A percentile compares a stretch with the other conserved stretches of the same genome.
Evolutionary conservation across 2,329 filamentous ascomycete species (phyloP).

Genomic region (Colletotrichum higginsianum): DNA sequence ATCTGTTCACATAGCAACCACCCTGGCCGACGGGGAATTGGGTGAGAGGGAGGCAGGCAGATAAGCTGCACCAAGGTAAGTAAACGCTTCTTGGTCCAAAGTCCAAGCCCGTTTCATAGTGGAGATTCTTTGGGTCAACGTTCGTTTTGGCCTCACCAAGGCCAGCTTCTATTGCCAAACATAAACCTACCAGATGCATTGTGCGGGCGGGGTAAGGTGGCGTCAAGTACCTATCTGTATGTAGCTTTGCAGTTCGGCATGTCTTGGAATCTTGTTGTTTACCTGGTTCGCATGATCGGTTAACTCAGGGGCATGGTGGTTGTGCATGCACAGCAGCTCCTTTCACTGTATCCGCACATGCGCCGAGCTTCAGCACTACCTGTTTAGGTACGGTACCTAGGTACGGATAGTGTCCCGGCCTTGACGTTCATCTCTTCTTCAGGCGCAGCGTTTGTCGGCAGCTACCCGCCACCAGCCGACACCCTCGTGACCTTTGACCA

Average conservation of each 20-base stretch:
- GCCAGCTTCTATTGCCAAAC: not conserved
- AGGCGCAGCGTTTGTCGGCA: conserved; percentile 2
- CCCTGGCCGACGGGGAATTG: not conserved
- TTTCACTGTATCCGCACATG: not conserved
- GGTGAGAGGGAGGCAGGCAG: not conserved
- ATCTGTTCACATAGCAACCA: not conserved
- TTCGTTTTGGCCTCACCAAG: not conserved
- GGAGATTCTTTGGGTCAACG: not conserved
- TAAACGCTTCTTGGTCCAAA: no score
- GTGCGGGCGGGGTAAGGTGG: not conserved
- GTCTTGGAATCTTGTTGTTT: not conserved
- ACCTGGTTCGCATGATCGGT: not conserved
- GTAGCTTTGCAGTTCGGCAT: not conserved
- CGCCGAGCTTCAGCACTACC: not conserved
- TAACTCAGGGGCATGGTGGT: not conserved
- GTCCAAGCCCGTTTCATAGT: not conserved
- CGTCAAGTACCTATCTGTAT: not conserved
- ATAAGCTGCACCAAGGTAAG: not conserved
- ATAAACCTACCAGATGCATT: not conserved
- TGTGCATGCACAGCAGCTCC: not conserved
- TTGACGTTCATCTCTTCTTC: conserved; percentile 38
- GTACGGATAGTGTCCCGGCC: not conserved
- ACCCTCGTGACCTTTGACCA: conserved; percentile 30
- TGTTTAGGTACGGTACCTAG: not conserved
- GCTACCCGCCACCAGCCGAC: conserved; percentile 18